Conservation (phyloP, 176 grass and related monocot species). For the Cenchrus fungigraminus region DNA sequence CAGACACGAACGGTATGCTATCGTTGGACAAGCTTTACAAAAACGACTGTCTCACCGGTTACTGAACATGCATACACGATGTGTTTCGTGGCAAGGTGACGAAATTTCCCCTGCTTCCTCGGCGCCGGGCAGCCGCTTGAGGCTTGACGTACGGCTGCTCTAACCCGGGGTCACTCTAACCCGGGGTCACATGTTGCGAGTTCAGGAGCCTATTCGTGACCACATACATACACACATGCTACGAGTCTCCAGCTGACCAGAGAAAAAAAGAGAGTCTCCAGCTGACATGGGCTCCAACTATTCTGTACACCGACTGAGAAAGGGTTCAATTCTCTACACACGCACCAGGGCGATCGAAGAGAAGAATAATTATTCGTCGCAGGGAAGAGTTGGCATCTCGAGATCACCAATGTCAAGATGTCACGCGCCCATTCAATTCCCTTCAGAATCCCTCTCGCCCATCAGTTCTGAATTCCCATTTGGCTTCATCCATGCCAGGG, state of each 20-base stretch:
- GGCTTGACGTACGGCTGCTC: conserved; percentile 32
- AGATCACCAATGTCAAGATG: conserved; percentile 50
- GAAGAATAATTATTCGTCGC: conserved; percentile 6
- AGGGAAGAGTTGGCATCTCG: conserved; percentile 46
- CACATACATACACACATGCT: background rate
- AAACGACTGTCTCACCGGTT: background rate
- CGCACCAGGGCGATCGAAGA: background rate
- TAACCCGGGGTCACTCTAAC: background rate
- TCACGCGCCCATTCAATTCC: conserved; percentile 39
- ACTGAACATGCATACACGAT: background rate
- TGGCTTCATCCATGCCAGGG: conserved; percentile 15
- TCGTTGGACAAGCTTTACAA: background rate
- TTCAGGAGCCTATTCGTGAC: conserved; percentile 21
- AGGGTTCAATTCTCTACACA: conserved; percentile 31
- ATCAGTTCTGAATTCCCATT: background rate
- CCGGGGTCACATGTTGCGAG: conserved; percentile 34
- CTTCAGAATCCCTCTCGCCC: conserved; percentile 22
- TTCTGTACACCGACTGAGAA: conserved; percentile 31
- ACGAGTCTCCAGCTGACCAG: conserved; percentile 37
- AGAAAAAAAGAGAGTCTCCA: conserved; percentile 8
- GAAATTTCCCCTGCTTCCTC: conserved; percentile 14
- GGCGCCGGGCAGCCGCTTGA: conserved; percentile 32
- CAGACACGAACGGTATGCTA: background rate
- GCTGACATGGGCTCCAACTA: conserved; percentile 45
- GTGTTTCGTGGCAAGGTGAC: conserved; percentile 19